Evolutionary conservation across 73 alveolate species (phyloP).

Genomic region (Loxodes magnus): DNA sequence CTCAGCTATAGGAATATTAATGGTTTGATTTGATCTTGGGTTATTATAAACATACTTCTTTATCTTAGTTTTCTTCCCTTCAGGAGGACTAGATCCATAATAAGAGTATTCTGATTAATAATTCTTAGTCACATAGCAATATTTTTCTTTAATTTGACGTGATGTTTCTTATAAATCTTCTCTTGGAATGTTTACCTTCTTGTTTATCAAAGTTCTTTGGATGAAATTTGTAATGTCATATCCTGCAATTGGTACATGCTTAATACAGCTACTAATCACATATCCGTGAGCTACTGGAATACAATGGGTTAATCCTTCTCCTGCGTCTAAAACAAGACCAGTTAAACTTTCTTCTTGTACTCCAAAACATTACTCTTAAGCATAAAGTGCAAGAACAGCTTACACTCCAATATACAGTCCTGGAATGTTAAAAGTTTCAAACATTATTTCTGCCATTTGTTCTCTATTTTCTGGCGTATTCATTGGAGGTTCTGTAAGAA

Average conservation of each 20-base stretch:
- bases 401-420: conserved; percentile 95
- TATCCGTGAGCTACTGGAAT: conserved; percentile 93
- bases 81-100: too few species aligned
- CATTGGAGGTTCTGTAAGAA: conserved; percentile 98
- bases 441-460: conserved; percentile 96
- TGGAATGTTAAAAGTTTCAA: conserved; percentile 82
- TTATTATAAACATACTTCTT: conserved; percentile 39
- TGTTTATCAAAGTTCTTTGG: conserved; percentile 53
- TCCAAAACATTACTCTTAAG: conserved; percentile 36
- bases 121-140: conserved; percentile 74
- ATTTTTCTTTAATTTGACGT: conserved; percentile 72
- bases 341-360: conserved; percentile 59
- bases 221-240: conserved; percentile 80
- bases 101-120: conserved; percentile 68
- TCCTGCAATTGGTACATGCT: conserved; percentile 97
- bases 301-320: conserved; percentile 92
- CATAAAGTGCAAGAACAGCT: conserved; percentile 92
- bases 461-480: conserved; percentile 98
- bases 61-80: conserved; percentile 53
- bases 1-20: conserved; percentile 27
- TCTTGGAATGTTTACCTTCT: conserved; percentile 76
- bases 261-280: conserved; percentile 88
- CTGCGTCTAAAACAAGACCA: conserved; percentile 96
- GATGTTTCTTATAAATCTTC: conserved; percentile 84
- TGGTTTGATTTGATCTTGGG: conserved; percentile 14